Evolutionary conservation across 208 protist species (phyloP).

Genomic region (Wallacemonas sp.): DNA sequence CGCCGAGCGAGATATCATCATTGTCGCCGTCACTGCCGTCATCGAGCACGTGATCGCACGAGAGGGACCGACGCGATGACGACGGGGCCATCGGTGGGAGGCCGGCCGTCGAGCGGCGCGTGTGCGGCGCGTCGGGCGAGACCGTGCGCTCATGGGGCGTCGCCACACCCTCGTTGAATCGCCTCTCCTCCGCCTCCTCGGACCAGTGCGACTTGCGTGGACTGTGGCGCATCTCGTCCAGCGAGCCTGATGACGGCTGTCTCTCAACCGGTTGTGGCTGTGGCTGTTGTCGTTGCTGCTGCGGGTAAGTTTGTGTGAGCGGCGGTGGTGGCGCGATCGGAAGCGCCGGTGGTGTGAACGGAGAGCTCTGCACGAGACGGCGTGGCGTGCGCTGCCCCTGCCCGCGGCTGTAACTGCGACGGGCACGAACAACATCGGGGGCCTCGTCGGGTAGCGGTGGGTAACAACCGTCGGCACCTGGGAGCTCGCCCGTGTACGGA

Average conservation of each 20-base stretch:
- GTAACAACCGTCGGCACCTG: not conserved
- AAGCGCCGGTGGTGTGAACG: not conserved
- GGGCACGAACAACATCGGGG: not conserved
- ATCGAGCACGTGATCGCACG: not conserved
- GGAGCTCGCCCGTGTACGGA: not conserved
- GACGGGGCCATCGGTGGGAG: not conserved
- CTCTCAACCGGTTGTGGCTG: too few species aligned
- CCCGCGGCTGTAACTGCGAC: not conserved
- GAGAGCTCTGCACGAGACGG: not conserved
- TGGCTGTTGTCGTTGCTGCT: not conserved
- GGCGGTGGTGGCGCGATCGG: not conserved
- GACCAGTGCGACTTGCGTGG: conserved; percentile 3
- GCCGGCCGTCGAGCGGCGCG: not conserved
- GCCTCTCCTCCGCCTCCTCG: conserved; percentile 6
- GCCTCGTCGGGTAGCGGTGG: not conserved
- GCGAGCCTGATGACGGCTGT: too few species aligned
- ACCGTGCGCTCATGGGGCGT: not conserved
- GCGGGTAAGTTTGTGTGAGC: not conserved
- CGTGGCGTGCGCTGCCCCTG: not conserved
- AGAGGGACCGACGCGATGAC: not conserved
- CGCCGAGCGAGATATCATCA: not conserved
- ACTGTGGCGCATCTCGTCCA: not conserved
- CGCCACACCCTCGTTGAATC: conserved; percentile 3
- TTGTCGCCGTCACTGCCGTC: conserved; percentile 1
- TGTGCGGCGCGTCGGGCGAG: not conserved